Conservation (phyloP, 805 yeast species). For the Wickerhamiella vanderwaltii region DNA sequence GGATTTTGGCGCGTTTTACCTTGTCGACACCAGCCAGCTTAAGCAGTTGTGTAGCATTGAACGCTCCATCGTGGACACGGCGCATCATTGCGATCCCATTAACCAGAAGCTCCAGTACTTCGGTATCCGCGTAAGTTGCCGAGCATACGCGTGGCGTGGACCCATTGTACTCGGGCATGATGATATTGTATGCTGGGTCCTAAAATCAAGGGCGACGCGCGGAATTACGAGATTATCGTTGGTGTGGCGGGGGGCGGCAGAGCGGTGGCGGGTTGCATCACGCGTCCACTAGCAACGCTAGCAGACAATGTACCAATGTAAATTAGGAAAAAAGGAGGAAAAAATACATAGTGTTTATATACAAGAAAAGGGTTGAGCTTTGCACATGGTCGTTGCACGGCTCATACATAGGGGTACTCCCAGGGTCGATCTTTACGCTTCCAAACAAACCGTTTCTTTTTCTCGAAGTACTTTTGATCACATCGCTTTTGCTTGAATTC, state of each 20-base stretch:
- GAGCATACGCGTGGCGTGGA: slow-evolving; percentile 30
- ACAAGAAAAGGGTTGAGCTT: too few species aligned
- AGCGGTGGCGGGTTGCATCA: too few species aligned
- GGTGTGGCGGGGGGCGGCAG: too few species aligned
- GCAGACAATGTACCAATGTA: too few species aligned
- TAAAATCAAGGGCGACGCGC: too few species aligned
- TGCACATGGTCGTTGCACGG: too few species aligned
- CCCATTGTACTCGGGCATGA: slow-evolving; percentile 7
- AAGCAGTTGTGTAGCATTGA: slow-evolving; percentile 62
- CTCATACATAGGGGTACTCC: slow-evolving; percentile 59
- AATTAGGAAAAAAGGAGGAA: too few species aligned
- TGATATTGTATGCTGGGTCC: too few species aligned
- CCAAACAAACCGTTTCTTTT: slow-evolving; percentile 72
- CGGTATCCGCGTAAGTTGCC: slow-evolving; percentile 52
- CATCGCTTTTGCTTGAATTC: slow-evolving; percentile 52
- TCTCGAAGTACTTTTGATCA: slow-evolving; percentile 76
- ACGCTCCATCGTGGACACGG: slow-evolving; percentile 47
- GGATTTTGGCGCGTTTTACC: slow-evolving; percentile 47
- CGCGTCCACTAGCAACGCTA: too few species aligned
- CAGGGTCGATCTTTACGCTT: slow-evolving; percentile 69
- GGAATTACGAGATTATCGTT: too few species aligned
- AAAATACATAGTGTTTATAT: too few species aligned
- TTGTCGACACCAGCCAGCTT: slow-evolving; percentile 58
- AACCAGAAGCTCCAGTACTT: slow-evolving; percentile 49
- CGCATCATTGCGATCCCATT: slow-evolving; percentile 56